A percentile compares a stretch with the other conserved stretches of the same genome.
phyloP scores from a whole-genome alignment of 2,329 filamentous ascomycete species.

The Exophiala alcalophila region DNA sequence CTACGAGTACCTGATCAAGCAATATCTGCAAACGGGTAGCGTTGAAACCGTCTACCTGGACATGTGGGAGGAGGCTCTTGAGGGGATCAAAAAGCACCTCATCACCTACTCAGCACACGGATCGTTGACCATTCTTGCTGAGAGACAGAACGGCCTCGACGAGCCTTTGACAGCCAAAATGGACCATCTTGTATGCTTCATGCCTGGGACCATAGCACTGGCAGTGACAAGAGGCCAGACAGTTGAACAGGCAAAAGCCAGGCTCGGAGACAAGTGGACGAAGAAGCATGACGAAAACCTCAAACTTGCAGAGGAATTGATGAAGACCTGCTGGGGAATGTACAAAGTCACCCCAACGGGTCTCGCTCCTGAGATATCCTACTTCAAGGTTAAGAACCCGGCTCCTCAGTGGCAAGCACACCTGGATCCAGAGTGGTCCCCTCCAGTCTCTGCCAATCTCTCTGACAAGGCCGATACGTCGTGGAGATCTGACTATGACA shows the following conservation, averaged over 20 bases:
- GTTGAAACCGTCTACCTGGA: slow-evolving; percentile 82
- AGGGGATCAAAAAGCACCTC: slow-evolving; percentile 84
- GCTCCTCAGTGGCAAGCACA: slow-evolving; percentile 46
- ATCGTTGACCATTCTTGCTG: slow-evolving; percentile 83
- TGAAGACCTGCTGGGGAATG: slow-evolving; percentile 97
- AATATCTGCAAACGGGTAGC: slow-evolving; percentile 89
- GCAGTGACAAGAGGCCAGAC: slow-evolving; percentile 76
- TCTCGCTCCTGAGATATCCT: slow-evolving; percentile 89
- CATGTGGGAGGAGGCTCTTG: slow-evolving; percentile 86
- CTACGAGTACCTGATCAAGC: slow-evolving; percentile 98
- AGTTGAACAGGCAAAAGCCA: slow-evolving; percentile 67
- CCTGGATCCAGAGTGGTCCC: slow-evolving; percentile 47
- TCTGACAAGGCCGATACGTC: slow-evolving; percentile 49
- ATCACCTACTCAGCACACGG: slow-evolving; percentile 80
- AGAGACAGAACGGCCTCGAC: slow-evolving; percentile 72
- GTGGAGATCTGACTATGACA: slow-evolving; percentile 75
- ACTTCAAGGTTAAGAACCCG: slow-evolving; percentile 74
- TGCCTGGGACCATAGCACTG: slow-evolving; percentile 92
- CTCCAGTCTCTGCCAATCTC: slow-evolving; percentile 46
- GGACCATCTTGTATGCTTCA: slow-evolving; percentile 97
- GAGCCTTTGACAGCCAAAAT: slow-evolving; percentile 76
- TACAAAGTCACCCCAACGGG: slow-evolving; percentile 88
- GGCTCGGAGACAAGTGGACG: slow-evolving; percentile 56
- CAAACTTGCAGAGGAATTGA: slow-evolving; percentile 80
- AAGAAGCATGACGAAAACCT: slow-evolving; percentile 82